These are phyloP conservation scores for Wickerhamiella bombiphila DNA, from an alignment of 805 yeast species.

Conservation along the genomic window DNA sequence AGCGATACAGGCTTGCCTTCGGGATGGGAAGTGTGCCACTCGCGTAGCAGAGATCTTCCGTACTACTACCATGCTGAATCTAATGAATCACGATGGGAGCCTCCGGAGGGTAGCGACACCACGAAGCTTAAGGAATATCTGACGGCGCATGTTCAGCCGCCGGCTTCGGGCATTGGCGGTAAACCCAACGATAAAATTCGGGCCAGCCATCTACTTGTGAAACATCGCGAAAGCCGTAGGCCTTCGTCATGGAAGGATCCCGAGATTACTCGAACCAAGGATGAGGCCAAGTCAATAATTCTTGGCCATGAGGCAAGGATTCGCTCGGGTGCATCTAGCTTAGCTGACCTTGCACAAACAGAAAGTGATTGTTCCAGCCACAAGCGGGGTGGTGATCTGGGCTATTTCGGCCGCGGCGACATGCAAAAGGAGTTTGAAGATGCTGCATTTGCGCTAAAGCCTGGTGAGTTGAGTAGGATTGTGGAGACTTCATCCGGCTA, in stretches of 20 bases:
- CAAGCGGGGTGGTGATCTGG: conserved; percentile 81
- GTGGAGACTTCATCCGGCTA: conserved; percentile 87
- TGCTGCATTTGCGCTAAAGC: conserved; percentile 65
- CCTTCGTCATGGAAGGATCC: conserved; percentile 85
- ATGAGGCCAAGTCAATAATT: conserved; percentile 57
- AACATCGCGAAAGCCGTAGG: conserved; percentile 70
- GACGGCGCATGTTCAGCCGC: conserved; percentile 20
- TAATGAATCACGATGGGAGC: conserved; percentile 73
- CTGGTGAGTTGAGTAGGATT: conserved; percentile 70
- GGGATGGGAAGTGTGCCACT: conserved; percentile 69
- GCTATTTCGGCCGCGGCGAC: conserved; percentile 73
- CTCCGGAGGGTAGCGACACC: conserved; percentile 70
- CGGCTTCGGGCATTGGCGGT: conserved; percentile 8
- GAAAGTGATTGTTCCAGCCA: conserved; percentile 86
- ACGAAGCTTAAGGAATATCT: conserved; percentile 44
- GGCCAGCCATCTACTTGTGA: conserved; percentile 68
- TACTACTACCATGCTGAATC: conserved; percentile 63
- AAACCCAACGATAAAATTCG: conserved; percentile 37
- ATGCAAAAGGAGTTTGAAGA: conserved; percentile 94
- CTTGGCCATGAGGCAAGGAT: conserved; percentile 43
- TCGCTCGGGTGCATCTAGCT: conserved; percentile 46
- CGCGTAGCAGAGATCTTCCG: conserved; percentile 70
- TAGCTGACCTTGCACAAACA: conserved; percentile 60
- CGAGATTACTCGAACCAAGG: conserved; percentile 61
- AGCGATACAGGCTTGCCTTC: conserved; percentile 58